These are phyloP conservation scores for Alternaria ventricosa DNA, from an alignment of 2,329 filamentous ascomycete species.

Conservation along the genomic window DNA sequence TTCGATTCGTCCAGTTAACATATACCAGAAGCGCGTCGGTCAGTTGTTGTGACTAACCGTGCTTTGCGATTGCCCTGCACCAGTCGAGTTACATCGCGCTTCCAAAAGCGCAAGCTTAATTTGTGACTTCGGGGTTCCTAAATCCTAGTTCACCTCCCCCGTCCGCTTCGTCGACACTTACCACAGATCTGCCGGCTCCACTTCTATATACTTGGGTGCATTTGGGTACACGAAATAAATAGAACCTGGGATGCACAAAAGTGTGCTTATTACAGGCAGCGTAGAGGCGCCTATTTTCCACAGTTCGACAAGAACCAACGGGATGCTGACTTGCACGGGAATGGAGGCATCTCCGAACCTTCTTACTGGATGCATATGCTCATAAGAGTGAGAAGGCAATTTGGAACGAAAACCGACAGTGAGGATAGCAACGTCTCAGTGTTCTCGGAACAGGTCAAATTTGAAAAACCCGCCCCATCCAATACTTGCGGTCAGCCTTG, in stretches of 20 bases:
- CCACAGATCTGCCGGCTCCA: constrained; percentile 12
- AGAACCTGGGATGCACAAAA: background rate
- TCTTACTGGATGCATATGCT: constrained; percentile 40
- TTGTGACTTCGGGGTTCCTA: background rate
- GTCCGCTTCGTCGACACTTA: background rate
- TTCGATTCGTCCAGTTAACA: background rate
- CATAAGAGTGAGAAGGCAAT: constrained; percentile 6
- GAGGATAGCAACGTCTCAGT: background rate
- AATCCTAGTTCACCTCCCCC: background rate
- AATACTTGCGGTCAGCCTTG: background rate
- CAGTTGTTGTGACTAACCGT: background rate
- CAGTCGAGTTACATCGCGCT: background rate
- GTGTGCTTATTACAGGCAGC: constrained; percentile 33
- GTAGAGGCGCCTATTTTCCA: constrained; percentile 41
- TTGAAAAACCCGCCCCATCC: background rate
- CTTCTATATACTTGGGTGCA: background rate
- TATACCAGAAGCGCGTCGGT: background rate
- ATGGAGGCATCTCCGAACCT: constrained; percentile 45
- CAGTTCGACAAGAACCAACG: constrained; percentile 24
- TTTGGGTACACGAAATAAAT: constrained; percentile 21
- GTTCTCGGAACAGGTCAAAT: background rate
- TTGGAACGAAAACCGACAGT: background rate
- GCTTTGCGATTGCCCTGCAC: background rate
- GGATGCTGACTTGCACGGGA: constrained; percentile 33
- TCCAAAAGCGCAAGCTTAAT: background rate